A percentile compares a stretch with the other conserved stretches of the same genome.
phyloP scores from a whole-genome alignment of 768 basidiomycete species.

The Lactarius quietus region DNA sequence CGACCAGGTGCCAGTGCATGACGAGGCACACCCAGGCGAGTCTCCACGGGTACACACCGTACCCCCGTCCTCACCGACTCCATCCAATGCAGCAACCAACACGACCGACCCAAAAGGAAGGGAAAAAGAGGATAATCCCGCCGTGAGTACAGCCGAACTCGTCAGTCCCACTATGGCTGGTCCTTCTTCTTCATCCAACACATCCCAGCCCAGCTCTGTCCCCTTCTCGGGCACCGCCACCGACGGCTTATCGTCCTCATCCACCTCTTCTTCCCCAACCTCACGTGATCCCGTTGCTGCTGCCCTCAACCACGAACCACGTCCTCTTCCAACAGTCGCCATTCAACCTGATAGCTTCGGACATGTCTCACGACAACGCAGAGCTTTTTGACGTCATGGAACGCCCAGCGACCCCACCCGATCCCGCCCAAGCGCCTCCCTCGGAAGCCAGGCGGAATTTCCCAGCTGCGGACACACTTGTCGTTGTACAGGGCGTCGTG shows the following conservation, averaged over 20 bases:
- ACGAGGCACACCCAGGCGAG: constrained; percentile 6
- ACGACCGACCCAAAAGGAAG: constrained; percentile 6
- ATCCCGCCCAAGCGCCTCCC: constrained; percentile 29
- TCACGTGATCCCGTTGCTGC: constrained; percentile 22
- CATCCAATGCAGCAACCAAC: not conserved
- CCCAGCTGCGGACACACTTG: constrained; percentile 72
- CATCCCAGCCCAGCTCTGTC: constrained; percentile 6
- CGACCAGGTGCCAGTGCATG: not conserved
- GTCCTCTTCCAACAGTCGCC: constrained; percentile 1
- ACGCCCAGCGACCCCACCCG: constrained; percentile 18
- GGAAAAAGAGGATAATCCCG: constrained; percentile 2
- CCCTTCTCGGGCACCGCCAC: constrained; percentile 8
- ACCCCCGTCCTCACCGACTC: not conserved
- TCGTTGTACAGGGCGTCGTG: constrained; percentile 81
- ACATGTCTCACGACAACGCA: not conserved
- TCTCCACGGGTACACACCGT: not conserved
- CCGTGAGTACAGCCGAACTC: not conserved
- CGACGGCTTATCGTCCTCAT: constrained; percentile 1
- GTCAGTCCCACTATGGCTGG: not conserved
- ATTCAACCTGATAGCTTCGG: constrained; percentile 3
- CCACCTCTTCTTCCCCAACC: constrained; percentile 2
- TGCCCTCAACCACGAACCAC: constrained; percentile 23
- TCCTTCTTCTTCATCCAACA: constrained; percentile 14
- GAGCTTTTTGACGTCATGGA: constrained; percentile 21
- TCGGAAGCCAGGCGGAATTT: constrained; percentile 42